Evolutionary conservation across 306 rosid species (phyloP).

Genomic region (Nissolia schottii): DNA sequence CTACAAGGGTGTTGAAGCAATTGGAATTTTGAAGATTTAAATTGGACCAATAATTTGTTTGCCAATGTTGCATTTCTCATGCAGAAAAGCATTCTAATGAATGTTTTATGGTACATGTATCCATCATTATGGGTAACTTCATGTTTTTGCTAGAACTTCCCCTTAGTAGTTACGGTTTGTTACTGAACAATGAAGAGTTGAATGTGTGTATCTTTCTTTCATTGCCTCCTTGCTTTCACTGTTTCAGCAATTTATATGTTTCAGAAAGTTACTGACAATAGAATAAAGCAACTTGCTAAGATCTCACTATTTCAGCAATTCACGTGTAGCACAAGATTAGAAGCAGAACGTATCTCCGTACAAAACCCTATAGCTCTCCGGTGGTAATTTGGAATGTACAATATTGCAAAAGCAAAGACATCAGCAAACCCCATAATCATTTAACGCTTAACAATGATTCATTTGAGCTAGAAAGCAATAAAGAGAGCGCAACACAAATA

Average conservation of each 20-base stretch:
- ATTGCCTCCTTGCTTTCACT: neutral
- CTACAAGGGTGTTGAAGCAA: slow-evolving; percentile 39
- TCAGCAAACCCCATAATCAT: neutral
- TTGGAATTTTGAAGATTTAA: slow-evolving; percentile 6
- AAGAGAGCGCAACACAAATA: neutral
- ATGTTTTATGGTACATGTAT: neutral
- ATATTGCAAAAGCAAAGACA: neutral
- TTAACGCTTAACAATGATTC: neutral
- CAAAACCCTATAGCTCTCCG: neutral
- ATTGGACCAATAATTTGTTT: neutral
- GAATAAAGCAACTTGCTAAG: neutral
- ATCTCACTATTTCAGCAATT: neutral
- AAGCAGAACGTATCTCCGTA: neutral
- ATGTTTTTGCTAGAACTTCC: neutral
- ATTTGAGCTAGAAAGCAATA: slow-evolving; percentile 6
- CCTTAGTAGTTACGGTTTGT: neutral
- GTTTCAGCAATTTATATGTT: neutral
- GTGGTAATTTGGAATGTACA: slow-evolving; percentile 8
- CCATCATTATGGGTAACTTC: neutral
- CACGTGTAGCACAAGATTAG: neutral
- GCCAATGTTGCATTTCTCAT: neutral
- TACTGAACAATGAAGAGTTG: neutral
- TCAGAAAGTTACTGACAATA: neutral
- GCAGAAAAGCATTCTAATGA: neutral
- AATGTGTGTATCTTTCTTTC: neutral